A percentile compares a stretch with the other conserved stretches of the same genome.
phyloP scores from a whole-genome alignment of 2,329 filamentous ascomycete species.

The Xylariaceae sp. region DNA sequence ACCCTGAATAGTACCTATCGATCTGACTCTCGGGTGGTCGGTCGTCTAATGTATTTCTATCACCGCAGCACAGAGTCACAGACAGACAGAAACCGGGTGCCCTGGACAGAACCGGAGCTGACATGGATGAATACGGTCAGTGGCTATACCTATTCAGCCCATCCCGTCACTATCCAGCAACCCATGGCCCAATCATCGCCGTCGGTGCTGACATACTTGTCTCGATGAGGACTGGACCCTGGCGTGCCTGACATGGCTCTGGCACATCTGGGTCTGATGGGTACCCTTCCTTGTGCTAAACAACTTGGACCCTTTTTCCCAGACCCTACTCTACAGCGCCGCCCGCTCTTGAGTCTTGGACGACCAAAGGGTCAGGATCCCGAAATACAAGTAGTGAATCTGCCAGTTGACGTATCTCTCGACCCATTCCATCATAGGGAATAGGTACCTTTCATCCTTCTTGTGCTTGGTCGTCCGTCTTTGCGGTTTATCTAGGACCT shows the following conservation, averaged over 20 bases:
- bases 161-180: slow-evolving; percentile 24
- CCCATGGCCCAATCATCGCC: slow-evolving; percentile 19
- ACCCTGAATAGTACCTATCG: too few relatives aligned
- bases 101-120: background rate
- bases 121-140: slow-evolving; percentile 12
- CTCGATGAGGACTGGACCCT: slow-evolving; percentile 21
- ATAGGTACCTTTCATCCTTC: slow-evolving; percentile 12
- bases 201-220: slow-evolving; percentile 19
- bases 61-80: too few relatives aligned
- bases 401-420: slow-evolving; percentile 32
- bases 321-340: slow-evolving; percentile 16
- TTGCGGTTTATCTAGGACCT: slow-evolving; percentile 27
- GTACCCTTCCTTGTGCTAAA: background rate
- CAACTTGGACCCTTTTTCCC: slow-evolving; percentile 17
- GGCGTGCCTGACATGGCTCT: too few relatives aligned
- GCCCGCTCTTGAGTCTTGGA: slow-evolving; percentile 16
- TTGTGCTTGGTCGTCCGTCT: slow-evolving; percentile 9
- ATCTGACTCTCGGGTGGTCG: too few relatives aligned
- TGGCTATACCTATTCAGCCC: slow-evolving; percentile 19
- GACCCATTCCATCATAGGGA: slow-evolving; percentile 27
- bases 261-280: slow-evolving; percentile 27
- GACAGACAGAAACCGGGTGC: too few relatives aligned
- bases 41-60: background rate
- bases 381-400: slow-evolving; percentile 23
- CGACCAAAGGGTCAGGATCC: slow-evolving; percentile 13